Conservation (phyloP, 257 asterid species). For the Jasminum sambac region DNA sequence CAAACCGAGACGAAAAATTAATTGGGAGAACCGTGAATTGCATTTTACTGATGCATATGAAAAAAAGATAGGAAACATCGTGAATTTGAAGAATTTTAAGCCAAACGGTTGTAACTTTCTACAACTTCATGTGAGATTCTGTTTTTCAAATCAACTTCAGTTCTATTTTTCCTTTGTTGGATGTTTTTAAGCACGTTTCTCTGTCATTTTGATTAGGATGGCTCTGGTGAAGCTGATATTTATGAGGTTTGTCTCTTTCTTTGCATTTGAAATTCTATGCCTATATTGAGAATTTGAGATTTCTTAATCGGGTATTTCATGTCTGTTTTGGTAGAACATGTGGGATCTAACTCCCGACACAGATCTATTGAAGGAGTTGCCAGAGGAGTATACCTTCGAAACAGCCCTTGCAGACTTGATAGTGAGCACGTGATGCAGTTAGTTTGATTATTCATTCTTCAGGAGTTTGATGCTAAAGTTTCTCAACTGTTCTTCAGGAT, state of each 20-base stretch:
- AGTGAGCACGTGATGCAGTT: slow-evolving; percentile 39
- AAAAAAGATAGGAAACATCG: slow-evolving; percentile 25
- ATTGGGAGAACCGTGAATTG: slow-evolving; percentile 47
- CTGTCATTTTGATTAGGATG: slow-evolving; percentile 52
- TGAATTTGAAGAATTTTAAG: slow-evolving; percentile 32
- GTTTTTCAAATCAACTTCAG: not conserved
- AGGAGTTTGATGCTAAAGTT: slow-evolving; percentile 13
- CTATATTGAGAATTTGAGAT: not conserved
- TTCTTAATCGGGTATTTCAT: slow-evolving; percentile 1
- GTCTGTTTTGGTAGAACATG: slow-evolving; percentile 55
- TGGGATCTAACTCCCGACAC: slow-evolving; percentile 86
- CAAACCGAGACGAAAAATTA: slow-evolving; percentile 26
- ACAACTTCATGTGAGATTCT: slow-evolving; percentile 46
- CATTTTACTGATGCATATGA: slow-evolving; percentile 45
- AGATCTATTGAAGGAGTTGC: slow-evolving; percentile 65
- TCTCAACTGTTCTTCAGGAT: slow-evolving; percentile 45
- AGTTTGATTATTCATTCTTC: slow-evolving; percentile 8
- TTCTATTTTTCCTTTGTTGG: not conserved
- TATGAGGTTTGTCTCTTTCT: slow-evolving; percentile 50
- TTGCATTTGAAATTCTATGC: slow-evolving; percentile 12
- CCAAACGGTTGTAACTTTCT: slow-evolving; percentile 42
- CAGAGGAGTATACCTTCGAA: slow-evolving; percentile 59
- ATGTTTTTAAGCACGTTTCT: slow-evolving; percentile 6
- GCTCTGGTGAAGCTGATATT: slow-evolving; percentile 44
- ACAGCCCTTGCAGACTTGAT: slow-evolving; percentile 84